Evolutionary conservation across 176 grass and related monocot genomes (phyloP).

Genomic region (Panicum miliaceum): DNA sequence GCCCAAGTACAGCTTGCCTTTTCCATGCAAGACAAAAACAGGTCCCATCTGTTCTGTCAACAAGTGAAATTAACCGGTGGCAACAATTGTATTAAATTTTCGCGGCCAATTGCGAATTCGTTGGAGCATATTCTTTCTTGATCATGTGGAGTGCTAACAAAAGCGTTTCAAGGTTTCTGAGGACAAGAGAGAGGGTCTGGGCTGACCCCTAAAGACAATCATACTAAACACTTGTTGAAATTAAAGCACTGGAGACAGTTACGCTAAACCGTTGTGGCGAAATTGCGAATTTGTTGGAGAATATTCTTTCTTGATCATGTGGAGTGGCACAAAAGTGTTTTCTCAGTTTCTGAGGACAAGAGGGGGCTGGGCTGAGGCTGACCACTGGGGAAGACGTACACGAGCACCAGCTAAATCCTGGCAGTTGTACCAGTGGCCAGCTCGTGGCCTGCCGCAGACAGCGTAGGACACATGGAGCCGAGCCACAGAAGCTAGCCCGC

Average conservation of each 20-base stretch:
- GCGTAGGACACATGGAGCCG: slow-evolving; percentile 1
- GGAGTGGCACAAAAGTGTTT: not conserved
- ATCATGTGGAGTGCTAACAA: not conserved
- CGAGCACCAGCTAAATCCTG: not conserved
- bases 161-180: not conserved
- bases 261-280: too few species aligned
- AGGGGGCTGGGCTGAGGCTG: too few species aligned
- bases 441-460: not conserved
- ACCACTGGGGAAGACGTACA: not conserved
- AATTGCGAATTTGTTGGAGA: not conserved
- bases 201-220: too few species aligned
- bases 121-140: not conserved
- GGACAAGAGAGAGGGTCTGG: not conserved
- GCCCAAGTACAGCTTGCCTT: not conserved
- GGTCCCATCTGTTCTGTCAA: not conserved
- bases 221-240: too few species aligned
- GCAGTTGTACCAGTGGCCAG: not conserved
- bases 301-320: not conserved
- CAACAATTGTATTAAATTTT: too few species aligned
- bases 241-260: too few species aligned
- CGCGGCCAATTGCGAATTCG: not conserved
- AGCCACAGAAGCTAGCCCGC: not conserved
- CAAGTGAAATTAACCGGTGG: too few species aligned
- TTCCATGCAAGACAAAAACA: too few species aligned
- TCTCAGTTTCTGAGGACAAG: not conserved